These are phyloP conservation scores for Hortaea sp. DNA, from an alignment of 2,329 filamentous ascomycete genomes.

Conservation along the genomic window DNA sequence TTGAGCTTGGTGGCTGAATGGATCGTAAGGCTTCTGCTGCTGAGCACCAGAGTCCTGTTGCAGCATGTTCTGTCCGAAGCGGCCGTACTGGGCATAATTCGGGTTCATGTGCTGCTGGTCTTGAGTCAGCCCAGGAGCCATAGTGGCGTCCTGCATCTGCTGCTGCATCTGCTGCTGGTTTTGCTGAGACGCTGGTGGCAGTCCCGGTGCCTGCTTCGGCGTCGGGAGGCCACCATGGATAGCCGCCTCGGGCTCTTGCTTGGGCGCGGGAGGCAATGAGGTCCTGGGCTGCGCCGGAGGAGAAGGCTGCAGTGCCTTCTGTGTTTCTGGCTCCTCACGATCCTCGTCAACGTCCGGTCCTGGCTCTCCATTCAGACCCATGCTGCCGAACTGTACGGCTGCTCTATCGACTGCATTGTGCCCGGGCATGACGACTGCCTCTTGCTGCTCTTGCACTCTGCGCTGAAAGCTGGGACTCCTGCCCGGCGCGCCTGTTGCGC, in stretches of 20 bases:
- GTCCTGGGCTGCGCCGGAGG: conserved; percentile 77
- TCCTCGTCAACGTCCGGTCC: conserved; percentile 83
- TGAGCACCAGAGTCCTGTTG: conserved; percentile 47
- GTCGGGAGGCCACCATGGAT: conserved; percentile 34
- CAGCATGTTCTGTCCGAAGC: conserved; percentile 53
- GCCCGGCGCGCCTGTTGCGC: conserved; percentile 54
- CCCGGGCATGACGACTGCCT: conserved; percentile 95
- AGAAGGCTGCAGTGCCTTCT: conserved; percentile 88
- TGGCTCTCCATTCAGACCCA: conserved; percentile 71
- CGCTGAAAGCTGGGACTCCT: conserved; percentile 75
- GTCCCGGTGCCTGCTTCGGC: conserved; percentile 51
- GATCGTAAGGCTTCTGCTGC: conserved; percentile 79
- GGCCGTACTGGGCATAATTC: conserved; percentile 55
- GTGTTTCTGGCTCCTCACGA: conserved; percentile 88
- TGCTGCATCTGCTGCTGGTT: conserved; percentile 36
- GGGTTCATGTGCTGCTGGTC: conserved; percentile 36
- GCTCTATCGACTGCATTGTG: conserved; percentile 90
- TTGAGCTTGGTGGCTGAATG: conserved; percentile 67
- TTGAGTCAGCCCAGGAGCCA: conserved; percentile 43
- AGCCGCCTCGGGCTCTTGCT: conserved; percentile 33
- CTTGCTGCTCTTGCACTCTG: conserved; percentile 85
- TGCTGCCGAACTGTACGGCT: conserved; percentile 91
- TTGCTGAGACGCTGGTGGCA: conserved; percentile 50
- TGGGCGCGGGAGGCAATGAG: conserved; percentile 65
- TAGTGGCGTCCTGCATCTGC: conserved; percentile 36